Evolutionary conservation across 805 yeast species (phyloP), one percentile per base, ranked within the genome.

Genomic region (Ascoidea rubescens): DNA sequence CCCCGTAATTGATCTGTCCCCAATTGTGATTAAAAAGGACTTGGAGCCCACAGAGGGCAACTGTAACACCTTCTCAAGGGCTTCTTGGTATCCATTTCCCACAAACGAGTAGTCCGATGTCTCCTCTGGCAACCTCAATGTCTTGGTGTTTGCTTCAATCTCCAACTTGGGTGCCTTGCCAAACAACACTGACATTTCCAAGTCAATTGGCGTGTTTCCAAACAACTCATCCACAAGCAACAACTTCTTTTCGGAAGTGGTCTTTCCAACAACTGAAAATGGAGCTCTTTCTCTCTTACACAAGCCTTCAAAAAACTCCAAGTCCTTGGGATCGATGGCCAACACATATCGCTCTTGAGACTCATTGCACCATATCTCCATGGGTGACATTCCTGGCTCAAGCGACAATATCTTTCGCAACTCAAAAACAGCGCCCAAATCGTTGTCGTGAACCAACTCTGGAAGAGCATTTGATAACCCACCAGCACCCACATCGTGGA

Each of bases 361-460:
- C 71, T 93, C 99, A 62, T 95, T 91, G 78, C 99, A 93, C 99
- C 99, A 93, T 57, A 93, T 88, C 72, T 93, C 99, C 96, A 93
- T 87, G 52, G 99, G 98, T 5, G 98, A 91, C 97, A 93, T 88
- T 54, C 97, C 95, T 49, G 96, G 95, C 68, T 93, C 99, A 58
- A 89, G 77, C 44, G 89, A 83, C 53, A 95, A 78, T 53, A 93
- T 84, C 52, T 90, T 85, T 69, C 99, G 81, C 58, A 93, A 75
- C 68, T 93, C 96, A 57, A 93, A 93, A 57, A 67, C 75, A 32
- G 96, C 99, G 66, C 99, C 99, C 56, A 93, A 76, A 58, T 86
- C 93, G 66, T 93, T 93, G 67, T 93, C 99, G 64, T 93, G 97
- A 31, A 93, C 99, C 58, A 93, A 76, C 71, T 93, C 99, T 7